These are phyloP conservation scores for Kuraishia piskuri DNA, from an alignment of 805 yeast species.

Conservation along the genomic window DNA sequence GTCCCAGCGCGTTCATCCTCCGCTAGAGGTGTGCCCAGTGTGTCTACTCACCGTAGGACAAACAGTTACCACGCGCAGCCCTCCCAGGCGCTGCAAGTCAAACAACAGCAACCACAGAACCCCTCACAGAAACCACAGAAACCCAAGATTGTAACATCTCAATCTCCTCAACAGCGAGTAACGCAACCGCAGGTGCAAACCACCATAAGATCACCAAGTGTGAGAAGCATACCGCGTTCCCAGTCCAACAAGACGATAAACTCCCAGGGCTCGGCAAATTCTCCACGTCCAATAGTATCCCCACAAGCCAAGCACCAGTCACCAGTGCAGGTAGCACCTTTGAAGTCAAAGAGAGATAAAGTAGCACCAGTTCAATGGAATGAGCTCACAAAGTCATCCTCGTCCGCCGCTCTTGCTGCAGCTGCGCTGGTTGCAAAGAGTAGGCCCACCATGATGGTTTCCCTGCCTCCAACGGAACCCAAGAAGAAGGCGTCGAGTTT, in stretches of 20 bases:
- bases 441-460: conserved; percentile 19
- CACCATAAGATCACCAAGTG: not conserved
- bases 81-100: not conserved
- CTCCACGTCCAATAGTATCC: not conserved
- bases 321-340: not conserved
- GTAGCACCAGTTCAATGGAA: conserved; percentile 14
- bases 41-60: not conserved
- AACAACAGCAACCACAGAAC: not conserved
- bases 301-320: not conserved
- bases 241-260: not conserved
- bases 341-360: conserved; percentile 5
- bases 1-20: not conserved
- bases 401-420: conserved; percentile 25
- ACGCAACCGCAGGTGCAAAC: not conserved
- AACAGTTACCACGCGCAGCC: not conserved
- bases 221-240: not conserved
- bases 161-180: not conserved
- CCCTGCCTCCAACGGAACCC: conserved; percentile 3
- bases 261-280: not conserved
- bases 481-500: not conserved
- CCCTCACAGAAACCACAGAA: not conserved
- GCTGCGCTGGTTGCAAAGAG: conserved; percentile 25
- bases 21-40: not conserved
- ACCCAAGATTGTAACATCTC: not conserved
- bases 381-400: conserved; percentile 17